These are phyloP conservation scores for Fusarium phyllophilum DNA, from an alignment of 2,329 filamentous ascomycete genomes.

Conservation along the genomic window DNA sequence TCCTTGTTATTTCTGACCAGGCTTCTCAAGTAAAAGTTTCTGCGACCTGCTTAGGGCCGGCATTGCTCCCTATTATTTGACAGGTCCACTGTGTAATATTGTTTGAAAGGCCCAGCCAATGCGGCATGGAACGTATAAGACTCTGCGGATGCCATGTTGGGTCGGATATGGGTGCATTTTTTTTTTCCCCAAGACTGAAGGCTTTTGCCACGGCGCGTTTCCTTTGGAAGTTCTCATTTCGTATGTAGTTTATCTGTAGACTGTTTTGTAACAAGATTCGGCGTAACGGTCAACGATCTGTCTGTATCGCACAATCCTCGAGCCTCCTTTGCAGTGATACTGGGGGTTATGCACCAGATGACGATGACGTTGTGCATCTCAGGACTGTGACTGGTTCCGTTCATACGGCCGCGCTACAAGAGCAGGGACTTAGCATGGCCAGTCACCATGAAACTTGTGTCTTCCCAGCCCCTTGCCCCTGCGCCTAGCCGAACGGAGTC, in stretches of 20 bases:
- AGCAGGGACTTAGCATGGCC: not conserved
- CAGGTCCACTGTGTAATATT: conserved; percentile 38
- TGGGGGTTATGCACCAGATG: not conserved
- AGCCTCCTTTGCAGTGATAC: not conserved
- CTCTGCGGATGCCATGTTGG: conserved; percentile 25
- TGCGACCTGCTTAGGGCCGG: conserved; percentile 35
- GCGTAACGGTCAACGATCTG: conserved; percentile 35
- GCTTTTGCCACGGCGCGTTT: conserved; percentile 39
- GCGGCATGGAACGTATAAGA: conserved; percentile 39
- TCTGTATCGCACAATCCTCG: conserved; percentile 11
- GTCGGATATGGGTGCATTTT: conserved; percentile 26
- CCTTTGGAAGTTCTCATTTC: conserved; percentile 42
- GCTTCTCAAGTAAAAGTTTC: conserved; percentile 38
- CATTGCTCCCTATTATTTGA: conserved; percentile 37
- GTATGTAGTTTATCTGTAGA: conserved; percentile 43
- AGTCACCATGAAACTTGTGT: not conserved
- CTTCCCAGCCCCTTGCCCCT: conserved; percentile 12
- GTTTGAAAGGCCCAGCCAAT: conserved; percentile 35
- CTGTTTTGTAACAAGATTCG: conserved; percentile 41
- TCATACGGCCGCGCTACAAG: conserved; percentile 5
- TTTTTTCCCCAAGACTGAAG: conserved; percentile 40
- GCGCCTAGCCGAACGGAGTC: conserved; percentile 10
- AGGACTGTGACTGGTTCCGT: conserved; percentile 24
- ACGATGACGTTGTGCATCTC: conserved; percentile 23
- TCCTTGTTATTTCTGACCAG: conserved; percentile 18